Conservation (phyloP, 805 yeast species). For the Grigorovia transvaalensis region DNA sequence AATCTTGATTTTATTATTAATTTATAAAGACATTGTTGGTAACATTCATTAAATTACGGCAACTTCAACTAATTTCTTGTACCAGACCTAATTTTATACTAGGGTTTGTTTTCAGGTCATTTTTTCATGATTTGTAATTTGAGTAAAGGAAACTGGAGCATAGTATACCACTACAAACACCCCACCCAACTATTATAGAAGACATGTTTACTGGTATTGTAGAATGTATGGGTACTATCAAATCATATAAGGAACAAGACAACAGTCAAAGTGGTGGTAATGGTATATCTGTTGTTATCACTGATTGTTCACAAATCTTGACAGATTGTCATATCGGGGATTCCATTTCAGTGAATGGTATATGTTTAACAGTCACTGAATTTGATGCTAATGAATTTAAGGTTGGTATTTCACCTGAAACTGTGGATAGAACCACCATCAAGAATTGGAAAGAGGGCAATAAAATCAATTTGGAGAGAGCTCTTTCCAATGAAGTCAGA, state of each 20-base stretch:
- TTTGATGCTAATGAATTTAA: slow-evolving; percentile 55
- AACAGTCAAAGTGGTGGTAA: slow-evolving; percentile 21
- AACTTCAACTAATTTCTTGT: too few relatives aligned
- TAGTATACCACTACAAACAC: too few relatives aligned
- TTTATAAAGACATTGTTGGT: too few relatives aligned
- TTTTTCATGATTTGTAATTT: too few relatives aligned
- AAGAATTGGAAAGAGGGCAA: slow-evolving; percentile 48
- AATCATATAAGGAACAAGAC: slow-evolving; percentile 13
- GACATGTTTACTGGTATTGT: slow-evolving; percentile 96
- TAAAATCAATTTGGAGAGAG: slow-evolving; percentile 82
- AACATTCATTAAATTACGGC: too few relatives aligned
- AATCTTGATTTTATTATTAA: too few relatives aligned
- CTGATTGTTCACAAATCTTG: slow-evolving; percentile 51
- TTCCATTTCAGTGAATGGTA: slow-evolving; percentile 82
- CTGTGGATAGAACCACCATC: slow-evolving; percentile 69
- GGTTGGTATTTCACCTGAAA: slow-evolving; percentile 90
- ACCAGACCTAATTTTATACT: too few relatives aligned
- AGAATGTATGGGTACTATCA: slow-evolving; percentile 60
- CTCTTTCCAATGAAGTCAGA: slow-evolving; percentile 64
- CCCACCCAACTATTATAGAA: neutral
- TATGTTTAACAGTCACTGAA: slow-evolving; percentile 85
- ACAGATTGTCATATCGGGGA: slow-evolving; percentile 87
- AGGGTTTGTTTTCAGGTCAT: too few relatives aligned
- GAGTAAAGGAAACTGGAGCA: too few relatives aligned
- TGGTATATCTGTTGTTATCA: slow-evolving; percentile 62